Evolutionary conservation across 805 yeast genomes (phyloP).

Genomic region (Spathaspora arborariae): DNA sequence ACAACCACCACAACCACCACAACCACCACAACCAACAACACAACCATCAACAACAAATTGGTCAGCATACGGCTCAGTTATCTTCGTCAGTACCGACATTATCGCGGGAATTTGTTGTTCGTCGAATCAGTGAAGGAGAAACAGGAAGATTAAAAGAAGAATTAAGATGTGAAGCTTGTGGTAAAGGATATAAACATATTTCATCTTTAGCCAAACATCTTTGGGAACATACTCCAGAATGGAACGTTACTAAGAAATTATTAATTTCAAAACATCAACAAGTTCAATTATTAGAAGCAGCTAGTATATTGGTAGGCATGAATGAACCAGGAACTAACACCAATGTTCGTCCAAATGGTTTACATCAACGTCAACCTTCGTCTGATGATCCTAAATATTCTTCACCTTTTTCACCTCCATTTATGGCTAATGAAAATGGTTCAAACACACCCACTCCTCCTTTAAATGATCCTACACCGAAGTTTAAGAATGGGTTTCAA

Average conservation of each 20-base stretch:
- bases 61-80: background rate
- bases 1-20: conserved; percentile 4
- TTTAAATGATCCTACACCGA: conserved; percentile 5
- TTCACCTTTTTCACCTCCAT: conserved; percentile 13
- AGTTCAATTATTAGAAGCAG: conserved; percentile 77
- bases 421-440: conserved; percentile 7
- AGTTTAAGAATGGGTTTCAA: conserved; percentile 3
- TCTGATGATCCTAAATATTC: background rate
- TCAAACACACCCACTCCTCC: conserved; percentile 14
- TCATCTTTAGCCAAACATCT: conserved; percentile 83
- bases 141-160: conserved; percentile 82
- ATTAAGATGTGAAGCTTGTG: conserved; percentile 85
- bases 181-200: conserved; percentile 86
- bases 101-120: conserved; percentile 68
- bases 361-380: background rate
- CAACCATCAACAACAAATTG: conserved; percentile 1
- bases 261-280: conserved; percentile 85
- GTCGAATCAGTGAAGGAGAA: conserved; percentile 83
- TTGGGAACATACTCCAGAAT: conserved; percentile 94
- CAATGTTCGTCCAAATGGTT: background rate
- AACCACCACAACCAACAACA: conserved; percentile 11
- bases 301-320: conserved; percentile 74
- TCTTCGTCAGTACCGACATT: conserved; percentile 42
- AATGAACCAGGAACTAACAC: conserved; percentile 32
- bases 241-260: conserved; percentile 82